Percentiles rank a stretch among this genome's conserved stretches.
These are phyloP conservation scores for Cordia subcordata DNA, from an alignment of 257 asterid genomes.

Conservation along the genomic window DNA sequence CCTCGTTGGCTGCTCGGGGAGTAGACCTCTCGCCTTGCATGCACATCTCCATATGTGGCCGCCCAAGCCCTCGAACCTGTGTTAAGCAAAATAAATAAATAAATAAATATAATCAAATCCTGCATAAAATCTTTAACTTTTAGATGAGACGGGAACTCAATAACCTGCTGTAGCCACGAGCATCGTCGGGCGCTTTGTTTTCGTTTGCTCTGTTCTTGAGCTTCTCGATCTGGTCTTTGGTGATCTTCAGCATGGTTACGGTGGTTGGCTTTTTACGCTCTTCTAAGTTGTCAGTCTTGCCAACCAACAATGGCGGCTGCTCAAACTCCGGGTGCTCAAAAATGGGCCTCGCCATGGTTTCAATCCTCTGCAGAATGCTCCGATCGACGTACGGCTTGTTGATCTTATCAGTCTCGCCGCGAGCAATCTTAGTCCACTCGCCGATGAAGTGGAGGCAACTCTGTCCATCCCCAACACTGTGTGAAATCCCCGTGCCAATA, in stretches of 20 bases:
- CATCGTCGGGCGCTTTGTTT: not conserved
- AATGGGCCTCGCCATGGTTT: not conserved
- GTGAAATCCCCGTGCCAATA: constrained; percentile 15
- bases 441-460: constrained; percentile 13
- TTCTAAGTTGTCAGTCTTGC: constrained; percentile 10
- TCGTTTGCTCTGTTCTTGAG: constrained; percentile 17
- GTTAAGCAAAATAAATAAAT: too few relatives aligned
- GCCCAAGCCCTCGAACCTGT: constrained; percentile 12
- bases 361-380: not conserved
- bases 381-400: constrained; percentile 16
- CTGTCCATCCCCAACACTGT: constrained; percentile 14
- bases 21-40: constrained; percentile 16
- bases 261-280: constrained; percentile 20
- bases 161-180: constrained; percentile 13
- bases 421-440: constrained; percentile 25
- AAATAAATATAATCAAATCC: too few relatives aligned
- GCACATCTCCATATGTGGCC: constrained; percentile 29
- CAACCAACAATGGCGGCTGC: constrained; percentile 12
- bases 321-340: constrained; percentile 1
- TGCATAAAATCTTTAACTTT: not conserved
- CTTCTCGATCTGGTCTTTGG: constrained; percentile 10
- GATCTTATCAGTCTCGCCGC: constrained; percentile 6
- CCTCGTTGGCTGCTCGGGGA: constrained; percentile 17
- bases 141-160: too few relatives aligned
- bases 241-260: constrained; percentile 12